Conservation (phyloP, 306 rosid species). For the Hippophae gyantsensis region DNA sequence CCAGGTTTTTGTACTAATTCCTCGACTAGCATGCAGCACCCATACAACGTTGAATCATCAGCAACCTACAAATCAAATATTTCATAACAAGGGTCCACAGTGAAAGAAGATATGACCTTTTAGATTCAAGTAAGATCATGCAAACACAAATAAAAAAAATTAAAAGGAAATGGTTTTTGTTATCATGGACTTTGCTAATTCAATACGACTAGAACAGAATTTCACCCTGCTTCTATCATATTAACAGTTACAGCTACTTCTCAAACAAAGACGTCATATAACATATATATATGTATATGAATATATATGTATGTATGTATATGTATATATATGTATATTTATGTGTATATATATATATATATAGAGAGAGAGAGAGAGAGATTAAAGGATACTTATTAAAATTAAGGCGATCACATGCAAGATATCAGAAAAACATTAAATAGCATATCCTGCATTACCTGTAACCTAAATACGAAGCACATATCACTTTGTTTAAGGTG, state of each 20-base stretch:
- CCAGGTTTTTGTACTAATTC: constrained; percentile 87
- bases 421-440: neutral
- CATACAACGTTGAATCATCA: constrained; percentile 87
- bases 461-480: constrained; percentile 91
- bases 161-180: neutral
- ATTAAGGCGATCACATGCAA: constrained; percentile 6
- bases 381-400: neutral
- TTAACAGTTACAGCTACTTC: too few relatives aligned
- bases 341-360: too few relatives aligned
- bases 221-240: too few relatives aligned
- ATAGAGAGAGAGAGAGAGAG: too few relatives aligned
- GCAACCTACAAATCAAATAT: constrained; percentile 55
- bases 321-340: too few relatives aligned
- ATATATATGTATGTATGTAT: too few relatives aligned
- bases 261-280: too few relatives aligned
- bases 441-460: constrained; percentile 45
- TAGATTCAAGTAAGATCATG: neutral
- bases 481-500: constrained; percentile 81
- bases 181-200: too few relatives aligned
- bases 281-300: too few relatives aligned
- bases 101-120: constrained; percentile 6
- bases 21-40: constrained; percentile 92
- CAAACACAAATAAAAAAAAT: neutral
- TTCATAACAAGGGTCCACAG: constrained; percentile 5
- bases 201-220: too few relatives aligned